Percentiles rank a stretch among this genome's conserved stretches.
phyloP scores from a whole-genome alignment of 306 rosid species.

The Pyrus betulifolia region DNA sequence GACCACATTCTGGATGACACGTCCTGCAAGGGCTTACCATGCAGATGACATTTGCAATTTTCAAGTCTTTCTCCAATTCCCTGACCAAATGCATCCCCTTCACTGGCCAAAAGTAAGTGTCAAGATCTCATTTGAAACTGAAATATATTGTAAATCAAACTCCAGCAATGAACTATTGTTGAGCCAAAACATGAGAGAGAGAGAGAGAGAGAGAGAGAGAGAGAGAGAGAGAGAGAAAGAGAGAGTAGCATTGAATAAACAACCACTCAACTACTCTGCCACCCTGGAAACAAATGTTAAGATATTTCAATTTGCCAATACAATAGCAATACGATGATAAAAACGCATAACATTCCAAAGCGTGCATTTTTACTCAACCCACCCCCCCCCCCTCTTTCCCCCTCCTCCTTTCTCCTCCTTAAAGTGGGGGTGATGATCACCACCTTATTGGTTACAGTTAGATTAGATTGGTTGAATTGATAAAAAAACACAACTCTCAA shows the following conservation, averaged over 20 bases:
- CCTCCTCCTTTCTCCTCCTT: too few relatives aligned
- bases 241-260: background rate
- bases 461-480: background rate
- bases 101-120: constrained; percentile 95
- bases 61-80: constrained; percentile 92
- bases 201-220: background rate
- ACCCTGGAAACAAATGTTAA: background rate
- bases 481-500: background rate
- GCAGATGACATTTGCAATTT: constrained; percentile 95
- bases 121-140: constrained; percentile 37
- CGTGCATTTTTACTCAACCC: background rate
- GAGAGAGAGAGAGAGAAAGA: too few relatives aligned
- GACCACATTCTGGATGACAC: constrained; percentile 6
- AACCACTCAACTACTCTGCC: background rate
- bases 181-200: background rate
- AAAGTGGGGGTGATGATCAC: background rate
- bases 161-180: background rate
- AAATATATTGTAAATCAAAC: constrained; percentile 7
- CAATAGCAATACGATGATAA: background rate
- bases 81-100: constrained; percentile 99
- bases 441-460: background rate
- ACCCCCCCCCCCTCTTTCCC: background rate
- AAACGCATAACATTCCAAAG: background rate
- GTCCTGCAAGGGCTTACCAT: constrained; percentile 50
- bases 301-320: background rate